phyloP scores from a whole-genome alignment of 306 rosid species.

The Vicia villosa region DNA sequence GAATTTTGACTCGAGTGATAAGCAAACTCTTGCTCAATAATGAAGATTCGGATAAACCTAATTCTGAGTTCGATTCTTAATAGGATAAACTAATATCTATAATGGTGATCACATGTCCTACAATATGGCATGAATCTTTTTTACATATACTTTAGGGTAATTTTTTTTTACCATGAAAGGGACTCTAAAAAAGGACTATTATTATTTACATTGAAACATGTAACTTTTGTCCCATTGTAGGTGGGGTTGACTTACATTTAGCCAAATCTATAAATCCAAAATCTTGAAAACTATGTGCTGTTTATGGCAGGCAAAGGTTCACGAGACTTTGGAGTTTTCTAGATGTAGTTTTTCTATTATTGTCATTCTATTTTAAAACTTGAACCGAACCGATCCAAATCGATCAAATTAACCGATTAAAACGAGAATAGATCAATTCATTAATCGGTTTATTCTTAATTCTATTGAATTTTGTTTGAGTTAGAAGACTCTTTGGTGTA shows the following conservation, averaged over 20 bases:
- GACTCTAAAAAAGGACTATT: neutral
- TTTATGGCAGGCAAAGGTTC: conserved; percentile 40
- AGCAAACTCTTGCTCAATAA: no score
- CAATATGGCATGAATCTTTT: neutral
- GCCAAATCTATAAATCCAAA: conserved; percentile 4
- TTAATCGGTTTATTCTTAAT: neutral
- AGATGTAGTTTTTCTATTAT: neutral
- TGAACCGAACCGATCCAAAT: neutral
- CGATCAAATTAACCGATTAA: no score
- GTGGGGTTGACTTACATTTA: conserved; percentile 24
- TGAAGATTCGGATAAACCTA: no score
- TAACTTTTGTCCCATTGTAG: conserved; percentile 4
- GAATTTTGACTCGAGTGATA: no score
- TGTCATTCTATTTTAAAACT: neutral
- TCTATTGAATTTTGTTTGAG: neutral
- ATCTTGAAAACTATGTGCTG: conserved; percentile 8
- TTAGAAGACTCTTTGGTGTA: neutral
- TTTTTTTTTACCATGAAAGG: neutral
- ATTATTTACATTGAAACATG: conserved; percentile 17
- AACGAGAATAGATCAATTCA: no score
- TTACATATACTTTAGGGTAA: conserved; percentile 12
- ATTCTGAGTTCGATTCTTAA: no score
- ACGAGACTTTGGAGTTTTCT: conserved; percentile 38
- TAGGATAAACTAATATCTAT: no score
- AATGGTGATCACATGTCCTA: neutral